A percentile compares a stretch with the other conserved stretches of the same genome.
phyloP scores from a whole-genome alignment of 2,329 filamentous ascomycete genomes.

The Metarhizium anisopliae region DNA sequence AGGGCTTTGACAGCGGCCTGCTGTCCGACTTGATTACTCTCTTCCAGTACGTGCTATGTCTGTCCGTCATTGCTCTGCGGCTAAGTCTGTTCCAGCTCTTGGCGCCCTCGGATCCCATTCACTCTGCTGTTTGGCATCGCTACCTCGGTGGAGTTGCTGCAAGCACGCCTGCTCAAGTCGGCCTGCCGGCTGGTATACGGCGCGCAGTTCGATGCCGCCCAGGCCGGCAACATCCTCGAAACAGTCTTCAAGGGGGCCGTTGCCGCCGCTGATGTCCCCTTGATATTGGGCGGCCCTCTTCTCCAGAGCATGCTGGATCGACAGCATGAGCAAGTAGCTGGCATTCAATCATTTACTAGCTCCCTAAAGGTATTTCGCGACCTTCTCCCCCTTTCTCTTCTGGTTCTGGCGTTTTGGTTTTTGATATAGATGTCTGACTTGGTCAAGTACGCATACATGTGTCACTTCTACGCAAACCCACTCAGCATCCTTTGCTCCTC shows the following conservation, averaged over 20 bases:
- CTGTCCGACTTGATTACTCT: constrained; percentile 62
- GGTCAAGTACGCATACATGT: constrained; percentile 71
- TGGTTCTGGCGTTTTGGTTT: background rate
- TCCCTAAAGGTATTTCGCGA: constrained; percentile 51
- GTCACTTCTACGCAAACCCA: constrained; percentile 73
- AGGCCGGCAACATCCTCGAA: constrained; percentile 63
- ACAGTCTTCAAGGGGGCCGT: constrained; percentile 60
- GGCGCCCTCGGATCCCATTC: constrained; percentile 69
- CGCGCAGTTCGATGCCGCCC: constrained; percentile 67
- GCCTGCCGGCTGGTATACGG: constrained; percentile 61
- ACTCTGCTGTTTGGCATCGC: constrained; percentile 71
- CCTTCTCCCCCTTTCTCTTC: background rate
- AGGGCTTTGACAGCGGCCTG: constrained; percentile 68
- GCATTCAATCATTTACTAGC: constrained; percentile 62
- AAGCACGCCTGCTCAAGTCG: constrained; percentile 61
- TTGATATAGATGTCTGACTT: background rate
- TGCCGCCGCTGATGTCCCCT: constrained; percentile 42
- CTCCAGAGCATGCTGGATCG: constrained; percentile 57
- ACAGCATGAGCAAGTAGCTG: constrained; percentile 69
- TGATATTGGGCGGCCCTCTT: constrained; percentile 57
- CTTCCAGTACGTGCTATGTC: constrained; percentile 44
- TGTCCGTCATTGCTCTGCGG: background rate
- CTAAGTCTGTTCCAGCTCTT: constrained; percentile 36
- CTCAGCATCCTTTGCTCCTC: constrained; percentile 52
- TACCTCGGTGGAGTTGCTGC: constrained; percentile 72